Evolutionary conservation across 2,329 filamentous ascomycete genomes (phyloP).

Genomic region (Cercospora citrullina): DNA sequence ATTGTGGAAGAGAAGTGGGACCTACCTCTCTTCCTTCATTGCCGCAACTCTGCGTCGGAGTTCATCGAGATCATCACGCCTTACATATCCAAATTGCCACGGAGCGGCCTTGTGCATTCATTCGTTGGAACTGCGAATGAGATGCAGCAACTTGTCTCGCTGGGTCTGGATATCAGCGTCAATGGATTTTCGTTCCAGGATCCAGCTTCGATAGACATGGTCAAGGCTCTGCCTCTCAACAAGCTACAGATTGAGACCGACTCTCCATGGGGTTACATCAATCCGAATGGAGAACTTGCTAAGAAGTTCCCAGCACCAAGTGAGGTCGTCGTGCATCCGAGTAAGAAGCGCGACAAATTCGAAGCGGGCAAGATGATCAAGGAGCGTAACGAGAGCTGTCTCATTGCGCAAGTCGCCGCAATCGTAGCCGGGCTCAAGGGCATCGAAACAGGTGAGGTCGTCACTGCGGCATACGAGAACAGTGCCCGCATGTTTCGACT

Average conservation of each 20-base stretch:
- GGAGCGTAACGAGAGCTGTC: conserved; percentile 54
- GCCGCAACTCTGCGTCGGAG: conserved; percentile 47
- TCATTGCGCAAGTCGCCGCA: conserved; percentile 50
- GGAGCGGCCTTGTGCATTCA: conserved; percentile 44
- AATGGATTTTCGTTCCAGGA: conserved; percentile 53
- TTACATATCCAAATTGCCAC: conserved; percentile 43
- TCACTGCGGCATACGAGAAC: conserved; percentile 43
- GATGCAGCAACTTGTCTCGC: conserved; percentile 42
- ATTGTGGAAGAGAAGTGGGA: conserved; percentile 37
- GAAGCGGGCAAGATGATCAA: conserved; percentile 51
- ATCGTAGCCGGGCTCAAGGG: conserved; percentile 54
- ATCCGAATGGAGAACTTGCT: conserved; percentile 40
- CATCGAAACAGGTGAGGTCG: conserved; percentile 46
- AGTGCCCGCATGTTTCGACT: conserved; percentile 39
- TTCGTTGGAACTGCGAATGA: conserved; percentile 45
- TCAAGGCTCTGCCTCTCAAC: conserved; percentile 44
- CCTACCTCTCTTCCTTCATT: conserved; percentile 48
- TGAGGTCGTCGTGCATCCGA: conserved; percentile 21
- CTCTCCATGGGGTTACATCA: conserved; percentile 52
- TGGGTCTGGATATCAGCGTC: conserved; percentile 51
- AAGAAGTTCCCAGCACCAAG: conserved; percentile 45
- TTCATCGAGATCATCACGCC: conserved; percentile 46
- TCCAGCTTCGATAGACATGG: conserved; percentile 46
- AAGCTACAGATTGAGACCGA: conserved; percentile 52
- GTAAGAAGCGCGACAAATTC: conserved; percentile 55